These are phyloP conservation scores for Rhododendron mucronatum DNA, from an alignment of 148 eudicot species.

Conservation along the genomic window DNA sequence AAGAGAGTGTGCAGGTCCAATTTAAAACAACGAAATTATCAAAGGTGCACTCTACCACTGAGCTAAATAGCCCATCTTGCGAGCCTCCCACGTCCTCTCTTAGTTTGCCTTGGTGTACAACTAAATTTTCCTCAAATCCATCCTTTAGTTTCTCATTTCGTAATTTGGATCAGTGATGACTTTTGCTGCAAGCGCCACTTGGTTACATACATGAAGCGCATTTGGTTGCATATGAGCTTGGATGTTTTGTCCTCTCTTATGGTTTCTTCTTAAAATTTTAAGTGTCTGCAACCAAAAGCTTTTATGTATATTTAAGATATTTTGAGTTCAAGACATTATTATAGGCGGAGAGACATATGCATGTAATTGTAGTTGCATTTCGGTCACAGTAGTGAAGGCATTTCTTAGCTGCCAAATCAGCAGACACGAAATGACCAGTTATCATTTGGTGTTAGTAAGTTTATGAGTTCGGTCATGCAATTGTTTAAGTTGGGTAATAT, in stretches of 20 bases:
- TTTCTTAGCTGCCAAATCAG: background rate
- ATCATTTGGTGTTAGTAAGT: background rate
- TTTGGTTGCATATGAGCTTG: background rate
- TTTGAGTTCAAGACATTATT: background rate
- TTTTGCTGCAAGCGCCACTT: background rate
- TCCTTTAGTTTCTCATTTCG: background rate
- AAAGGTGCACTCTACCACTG: background rate
- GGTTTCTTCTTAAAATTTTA: background rate
- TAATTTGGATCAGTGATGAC: background rate
- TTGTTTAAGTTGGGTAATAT: constrained; percentile 10
- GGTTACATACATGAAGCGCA: background rate
- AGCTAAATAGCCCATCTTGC: background rate
- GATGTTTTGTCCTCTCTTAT: background rate
- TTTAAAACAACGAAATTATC: background rate
- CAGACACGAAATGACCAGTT: background rate
- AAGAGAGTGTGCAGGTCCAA: background rate
- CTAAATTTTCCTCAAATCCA: background rate
- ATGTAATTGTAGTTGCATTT: background rate
- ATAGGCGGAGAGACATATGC: background rate
- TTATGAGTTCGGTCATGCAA: background rate
- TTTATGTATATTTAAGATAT: background rate
- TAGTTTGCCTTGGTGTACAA: background rate
- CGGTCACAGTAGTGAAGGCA: background rate
- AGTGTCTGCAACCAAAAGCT: background rate
- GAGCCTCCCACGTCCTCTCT: background rate